Evolutionary conservation across 176 grass and related monocot genomes (phyloP).

Genomic region (Bolboschoenus planiculmis): DNA sequence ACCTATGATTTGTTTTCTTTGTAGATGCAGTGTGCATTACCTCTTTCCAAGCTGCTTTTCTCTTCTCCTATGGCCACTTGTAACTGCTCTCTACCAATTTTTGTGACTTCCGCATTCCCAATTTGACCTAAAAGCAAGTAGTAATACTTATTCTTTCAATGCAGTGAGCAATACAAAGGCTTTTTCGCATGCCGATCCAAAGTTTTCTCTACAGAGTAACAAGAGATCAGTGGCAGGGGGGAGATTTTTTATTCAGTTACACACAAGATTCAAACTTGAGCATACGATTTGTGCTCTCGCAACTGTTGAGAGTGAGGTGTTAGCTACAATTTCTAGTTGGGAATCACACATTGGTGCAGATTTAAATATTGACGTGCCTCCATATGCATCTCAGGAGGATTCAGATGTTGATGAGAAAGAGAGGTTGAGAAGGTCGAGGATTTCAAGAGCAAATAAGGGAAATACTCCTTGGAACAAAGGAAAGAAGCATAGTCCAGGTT

Average conservation of each 20-base stretch:
- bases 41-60: neutral
- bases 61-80: conserved; percentile 1
- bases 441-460: conserved; percentile 85
- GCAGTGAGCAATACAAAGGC: conserved; percentile 6
- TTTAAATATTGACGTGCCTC: neutral
- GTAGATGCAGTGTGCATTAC: neutral
- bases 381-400: conserved; percentile 9
- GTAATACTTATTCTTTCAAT: neutral
- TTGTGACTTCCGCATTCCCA: neutral
- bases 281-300: neutral
- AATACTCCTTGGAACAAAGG: conserved; percentile 98
- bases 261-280: neutral
- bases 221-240: neutral
- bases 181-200: neutral
- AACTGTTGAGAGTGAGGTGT: neutral
- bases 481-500: conserved; percentile 80
- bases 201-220: neutral
- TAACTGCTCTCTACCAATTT: neutral
- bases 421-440: conserved; percentile 58
- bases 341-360: neutral
- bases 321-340: neutral
- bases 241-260: neutral
- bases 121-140: neutral
- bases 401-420: conserved; percentile 61
- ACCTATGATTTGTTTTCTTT: neutral